Evolutionary conservation across 768 basidiomycete genomes (phyloP).

Genomic region (Trichaptum fuscoviolaceum): DNA sequence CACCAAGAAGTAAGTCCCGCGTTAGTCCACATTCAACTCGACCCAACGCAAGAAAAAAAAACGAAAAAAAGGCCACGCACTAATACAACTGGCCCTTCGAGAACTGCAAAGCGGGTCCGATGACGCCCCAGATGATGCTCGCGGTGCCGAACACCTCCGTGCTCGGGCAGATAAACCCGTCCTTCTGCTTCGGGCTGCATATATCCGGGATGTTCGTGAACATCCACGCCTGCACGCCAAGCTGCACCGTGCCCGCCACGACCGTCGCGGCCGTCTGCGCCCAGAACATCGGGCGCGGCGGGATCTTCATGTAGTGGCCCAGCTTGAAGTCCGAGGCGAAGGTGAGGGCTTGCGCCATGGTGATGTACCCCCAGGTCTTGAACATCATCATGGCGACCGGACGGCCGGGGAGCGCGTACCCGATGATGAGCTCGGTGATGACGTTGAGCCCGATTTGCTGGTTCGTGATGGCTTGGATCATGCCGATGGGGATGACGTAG

Average conservation of each 20-base stretch:
- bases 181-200: constrained; percentile 47
- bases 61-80: constrained; percentile 20
- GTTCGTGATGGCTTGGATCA: constrained; percentile 72
- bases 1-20: too few species aligned
- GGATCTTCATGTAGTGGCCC: constrained; percentile 71
- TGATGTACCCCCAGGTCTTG: constrained; percentile 78
- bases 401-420: constrained; percentile 71
- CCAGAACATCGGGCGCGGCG: constrained; percentile 69
- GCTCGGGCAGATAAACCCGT: constrained; percentile 65
- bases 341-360: constrained; percentile 58
- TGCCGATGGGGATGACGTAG: constrained; percentile 48
- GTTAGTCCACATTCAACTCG: too few species aligned
- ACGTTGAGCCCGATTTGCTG: constrained; percentile 72
- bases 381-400: constrained; percentile 84
- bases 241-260: constrained; percentile 66
- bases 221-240: constrained; percentile 76
- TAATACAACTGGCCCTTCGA: constrained; percentile 59
- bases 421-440: constrained; percentile 77
- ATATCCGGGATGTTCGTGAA: constrained; percentile 62
- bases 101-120: constrained; percentile 72
- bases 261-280: constrained; percentile 62
- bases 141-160: constrained; percentile 77
- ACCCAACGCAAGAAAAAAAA: constrained; percentile 7
- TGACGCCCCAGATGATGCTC: constrained; percentile 75
- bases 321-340: constrained; percentile 79